Evolutionary conservation across 148 eudicot species (phyloP), one percentile per base, ranked within the genome.

Genomic region (Silene latifolia): DNA sequence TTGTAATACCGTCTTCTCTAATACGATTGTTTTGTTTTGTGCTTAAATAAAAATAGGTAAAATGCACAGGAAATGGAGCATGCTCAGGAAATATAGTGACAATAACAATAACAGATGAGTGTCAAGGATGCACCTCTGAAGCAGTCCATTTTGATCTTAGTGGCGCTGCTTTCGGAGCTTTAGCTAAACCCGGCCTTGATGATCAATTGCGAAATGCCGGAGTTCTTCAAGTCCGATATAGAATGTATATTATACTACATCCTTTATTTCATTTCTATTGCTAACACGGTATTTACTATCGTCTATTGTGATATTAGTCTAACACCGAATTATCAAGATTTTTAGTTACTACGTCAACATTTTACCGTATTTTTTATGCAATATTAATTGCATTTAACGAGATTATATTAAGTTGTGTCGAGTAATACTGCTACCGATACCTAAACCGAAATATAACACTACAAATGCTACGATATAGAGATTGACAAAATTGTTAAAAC

Each of bases 121-220:
- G 98, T 65, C 97, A 94, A 0, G 98, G 89, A 7, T 89, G 91
- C 20, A 69, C 65, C 24, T 14, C 77, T 0, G 85, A 83, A n/a
- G 46, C 86, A 7, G 69, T 56, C 53, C 90, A 87, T 73, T 91
- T 93, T 56, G 97, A 93, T 71, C 68, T 93, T 29, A 93, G 98
- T 66, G 97, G 97, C 12, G 82, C 88, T 20, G 84, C 98, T 51
- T 93, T 89, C 23, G 97, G 97, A 51, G 85, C 90, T 71, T 82
- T 93, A 92, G 98, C 97, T 6, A 63, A 46, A 3, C 69, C 87
- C 2, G 84, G 88, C 63, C 85, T 75, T 29, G 87, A 74, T 21
- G 75, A 85, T 0, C 80, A 82, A 46, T 74, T 93, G 9, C 91
- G 93, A 13, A 64, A 87, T 14, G 87, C 79, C 2, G 98, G 98